A percentile compares a stretch with the other conserved stretches of the same genome.
phyloP scores from a whole-genome alignment of 108 stramenopile genomes.

The Epipyxis sp. region DNA sequence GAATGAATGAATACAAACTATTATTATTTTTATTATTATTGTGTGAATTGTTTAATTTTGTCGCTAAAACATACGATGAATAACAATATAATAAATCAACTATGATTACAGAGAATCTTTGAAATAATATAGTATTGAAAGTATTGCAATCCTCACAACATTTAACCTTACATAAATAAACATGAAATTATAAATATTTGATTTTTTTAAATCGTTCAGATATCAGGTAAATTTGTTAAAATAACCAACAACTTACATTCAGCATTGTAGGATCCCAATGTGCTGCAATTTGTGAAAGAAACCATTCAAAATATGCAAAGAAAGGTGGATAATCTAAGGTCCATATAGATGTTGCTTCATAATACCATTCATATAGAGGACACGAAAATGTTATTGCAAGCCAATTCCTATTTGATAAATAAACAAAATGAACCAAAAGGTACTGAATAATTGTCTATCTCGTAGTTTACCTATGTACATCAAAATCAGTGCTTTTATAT shows the following conservation, averaged over 20 bases:
- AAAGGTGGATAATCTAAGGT: constrained; percentile 94
- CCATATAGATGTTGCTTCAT: constrained; percentile 75
- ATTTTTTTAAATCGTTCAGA: too few species aligned
- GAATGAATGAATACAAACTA: constrained; percentile 34
- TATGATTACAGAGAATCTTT: too few species aligned
- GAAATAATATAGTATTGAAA: too few species aligned
- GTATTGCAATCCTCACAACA: too few species aligned
- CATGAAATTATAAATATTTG: too few species aligned
- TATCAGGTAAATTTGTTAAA: too few species aligned
- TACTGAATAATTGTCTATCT: neutral
- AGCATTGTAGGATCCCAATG: constrained; percentile 41
- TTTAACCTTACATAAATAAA: too few species aligned
- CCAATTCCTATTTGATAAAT: constrained; percentile 67
- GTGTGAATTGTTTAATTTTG: neutral
- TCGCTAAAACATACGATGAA: too few species aligned
- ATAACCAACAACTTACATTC: too few species aligned
- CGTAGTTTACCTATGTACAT: constrained; percentile 68
- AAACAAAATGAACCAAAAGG: neutral
- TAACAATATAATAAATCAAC: too few species aligned
- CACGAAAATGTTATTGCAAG: constrained; percentile 75
- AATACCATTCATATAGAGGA: constrained; percentile 79
- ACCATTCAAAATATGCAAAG: constrained; percentile 83
- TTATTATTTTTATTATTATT: too few species aligned
- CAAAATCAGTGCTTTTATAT: constrained; percentile 68
- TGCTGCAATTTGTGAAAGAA: constrained; percentile 55